These are phyloP conservation scores for Aspergillus novoparasiticus DNA, from an alignment of 2,329 filamentous ascomycete genomes.

Conservation along the genomic window DNA sequence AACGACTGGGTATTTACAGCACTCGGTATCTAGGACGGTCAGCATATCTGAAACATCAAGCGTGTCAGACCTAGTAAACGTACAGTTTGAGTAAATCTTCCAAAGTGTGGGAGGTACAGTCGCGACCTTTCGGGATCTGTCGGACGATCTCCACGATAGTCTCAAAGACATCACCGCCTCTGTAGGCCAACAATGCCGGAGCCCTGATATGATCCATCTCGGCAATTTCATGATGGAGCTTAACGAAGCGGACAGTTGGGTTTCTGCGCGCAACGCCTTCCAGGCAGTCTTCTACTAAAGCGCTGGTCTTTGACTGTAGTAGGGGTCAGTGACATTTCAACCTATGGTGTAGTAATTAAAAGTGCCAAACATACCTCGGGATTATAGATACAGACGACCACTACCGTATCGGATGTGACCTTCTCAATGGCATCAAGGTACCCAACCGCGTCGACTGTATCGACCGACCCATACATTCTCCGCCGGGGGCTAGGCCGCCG, in stretches of 20 bases:
- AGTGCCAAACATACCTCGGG: constrained; percentile 64
- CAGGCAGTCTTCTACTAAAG: constrained; percentile 77
- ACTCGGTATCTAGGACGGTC: constrained; percentile 31
- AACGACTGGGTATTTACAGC: constrained; percentile 22
- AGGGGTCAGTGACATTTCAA: constrained; percentile 5
- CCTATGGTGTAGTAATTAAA: not conserved
- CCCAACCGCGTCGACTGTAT: constrained; percentile 83
- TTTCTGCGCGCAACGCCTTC: constrained; percentile 72
- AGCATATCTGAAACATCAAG: constrained; percentile 10
- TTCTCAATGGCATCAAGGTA: constrained; percentile 98
- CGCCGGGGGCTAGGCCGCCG: constrained; percentile 76
- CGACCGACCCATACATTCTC: constrained; percentile 75
- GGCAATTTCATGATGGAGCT: constrained; percentile 86
- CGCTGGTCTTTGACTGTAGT: constrained; percentile 74
- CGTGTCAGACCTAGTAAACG: constrained; percentile 24
- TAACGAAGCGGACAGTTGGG: constrained; percentile 79
- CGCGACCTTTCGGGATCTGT: constrained; percentile 70
- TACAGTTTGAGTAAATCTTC: constrained; percentile 61
- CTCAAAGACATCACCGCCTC: constrained; percentile 84
- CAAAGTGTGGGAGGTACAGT: constrained; percentile 54
- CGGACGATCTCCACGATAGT: constrained; percentile 85
- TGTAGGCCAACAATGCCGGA: constrained; percentile 86
- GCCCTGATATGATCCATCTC: constrained; percentile 90
- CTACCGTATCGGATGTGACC: constrained; percentile 75
- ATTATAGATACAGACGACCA: constrained; percentile 93